A percentile compares a stretch with the other conserved stretches of the same genome.
Conservation (phyloP, 1,139 yeast genomes). For the Blastobotrys buckinghamii region DNA sequence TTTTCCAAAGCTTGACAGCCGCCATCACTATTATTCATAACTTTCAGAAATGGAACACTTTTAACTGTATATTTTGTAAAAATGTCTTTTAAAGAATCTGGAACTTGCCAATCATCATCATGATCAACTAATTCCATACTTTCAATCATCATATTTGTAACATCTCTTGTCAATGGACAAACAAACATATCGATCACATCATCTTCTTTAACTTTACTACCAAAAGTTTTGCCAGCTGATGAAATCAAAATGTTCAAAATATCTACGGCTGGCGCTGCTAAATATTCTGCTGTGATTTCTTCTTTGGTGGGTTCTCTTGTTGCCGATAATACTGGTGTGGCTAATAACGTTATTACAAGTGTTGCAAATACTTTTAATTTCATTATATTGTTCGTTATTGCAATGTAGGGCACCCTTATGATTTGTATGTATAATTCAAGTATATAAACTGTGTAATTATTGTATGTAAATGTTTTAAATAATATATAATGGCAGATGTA, state of each 20-base stretch:
- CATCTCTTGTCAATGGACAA: constrained; percentile 5
- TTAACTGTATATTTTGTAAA: neutral
- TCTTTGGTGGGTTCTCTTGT: constrained; percentile 1
- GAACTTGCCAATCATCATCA: neutral
- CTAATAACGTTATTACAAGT: too few relatives aligned
- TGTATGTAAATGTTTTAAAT: too few relatives aligned
- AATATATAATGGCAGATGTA: too few relatives aligned
- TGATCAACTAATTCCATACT: neutral
- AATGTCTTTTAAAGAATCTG: neutral
- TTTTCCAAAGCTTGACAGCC: neutral
- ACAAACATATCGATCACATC: constrained; percentile 6
- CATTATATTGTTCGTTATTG: too few relatives aligned
- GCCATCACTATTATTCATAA: neutral
- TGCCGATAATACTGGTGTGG: too few relatives aligned
- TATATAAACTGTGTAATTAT: too few relatives aligned
- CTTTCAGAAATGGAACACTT: neutral
- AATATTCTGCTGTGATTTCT: constrained; percentile 1
- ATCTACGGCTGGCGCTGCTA: neutral
- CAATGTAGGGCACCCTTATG: too few relatives aligned
- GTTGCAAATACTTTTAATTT: too few relatives aligned
- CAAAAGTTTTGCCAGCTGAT: neutral
- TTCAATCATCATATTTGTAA: neutral
- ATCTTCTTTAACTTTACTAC: neutral
- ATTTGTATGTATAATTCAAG: too few relatives aligned
- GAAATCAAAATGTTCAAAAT: neutral